phyloP scores from a whole-genome alignment of 805 yeast genomes.

The Kodamaea fukazawae region DNA sequence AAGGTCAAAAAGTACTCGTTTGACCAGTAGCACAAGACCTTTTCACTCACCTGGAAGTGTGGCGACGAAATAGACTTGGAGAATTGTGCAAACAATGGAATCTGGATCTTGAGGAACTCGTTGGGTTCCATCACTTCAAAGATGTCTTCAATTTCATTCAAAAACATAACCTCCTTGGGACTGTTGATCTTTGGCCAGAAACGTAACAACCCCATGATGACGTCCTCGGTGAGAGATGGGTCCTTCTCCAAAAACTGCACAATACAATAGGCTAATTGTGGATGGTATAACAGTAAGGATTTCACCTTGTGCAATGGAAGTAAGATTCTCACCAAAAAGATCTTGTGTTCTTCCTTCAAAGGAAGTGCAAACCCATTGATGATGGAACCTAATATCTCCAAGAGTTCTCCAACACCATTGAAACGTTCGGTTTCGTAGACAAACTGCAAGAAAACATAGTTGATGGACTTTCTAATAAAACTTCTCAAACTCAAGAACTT shows the following conservation, averaged over 20 bases:
- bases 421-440: constrained; percentile 93
- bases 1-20: constrained; percentile 89
- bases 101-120: constrained; percentile 87
- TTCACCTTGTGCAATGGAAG: constrained; percentile 92
- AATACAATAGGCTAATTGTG: constrained; percentile 94
- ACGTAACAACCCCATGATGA: constrained; percentile 86
- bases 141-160: constrained; percentile 94
- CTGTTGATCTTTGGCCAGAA: constrained; percentile 97
- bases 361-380: constrained; percentile 98
- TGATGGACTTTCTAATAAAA: constrained; percentile 86
- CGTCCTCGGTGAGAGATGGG: constrained; percentile 88
- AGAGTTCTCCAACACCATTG: constrained; percentile 91
- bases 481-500: constrained; percentile 87
- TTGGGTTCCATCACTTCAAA: constrained; percentile 93
- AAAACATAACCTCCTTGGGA: constrained; percentile 93
- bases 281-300: constrained; percentile 86
- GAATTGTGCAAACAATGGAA: constrained; percentile 89
- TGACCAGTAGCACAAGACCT: constrained; percentile 90
- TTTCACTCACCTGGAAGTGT: constrained; percentile 96
- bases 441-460: constrained; percentile 88
- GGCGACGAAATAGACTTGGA: constrained; percentile 92
- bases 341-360: constrained; percentile 93
- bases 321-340: constrained; percentile 79
- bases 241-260: constrained; percentile 96
- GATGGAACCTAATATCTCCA: constrained; percentile 93